Percentiles rank a stretch among this genome's conserved stretches.
phyloP scores from a whole-genome alignment of 2,329 filamentous ascomycete genomes.

The Cryoendolithus antarcticus region DNA sequence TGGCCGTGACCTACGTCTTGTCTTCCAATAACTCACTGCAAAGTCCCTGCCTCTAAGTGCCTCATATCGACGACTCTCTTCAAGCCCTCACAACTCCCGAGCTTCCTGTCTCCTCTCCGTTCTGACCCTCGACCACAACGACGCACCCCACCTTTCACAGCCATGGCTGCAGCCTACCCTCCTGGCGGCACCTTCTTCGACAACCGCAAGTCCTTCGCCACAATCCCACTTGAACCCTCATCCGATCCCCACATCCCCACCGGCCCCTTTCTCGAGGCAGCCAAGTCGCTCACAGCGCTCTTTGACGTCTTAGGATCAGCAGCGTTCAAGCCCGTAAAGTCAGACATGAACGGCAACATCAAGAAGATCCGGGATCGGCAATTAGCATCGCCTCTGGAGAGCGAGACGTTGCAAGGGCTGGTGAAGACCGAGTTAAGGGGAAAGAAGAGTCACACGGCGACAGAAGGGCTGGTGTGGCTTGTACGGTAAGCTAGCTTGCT shows the following conservation, averaged over 20 bases:
- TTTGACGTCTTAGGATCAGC: constrained; percentile 59
- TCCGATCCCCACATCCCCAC: constrained; percentile 65
- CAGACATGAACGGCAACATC: constrained; percentile 81
- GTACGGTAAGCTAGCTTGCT: constrained; percentile 50
- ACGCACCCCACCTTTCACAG: constrained; percentile 5
- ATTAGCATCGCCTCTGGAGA: constrained; percentile 63
- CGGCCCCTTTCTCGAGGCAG: constrained; percentile 78
- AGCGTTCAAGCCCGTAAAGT: constrained; percentile 84
- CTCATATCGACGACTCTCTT: neutral
- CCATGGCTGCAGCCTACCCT: constrained; percentile 28
- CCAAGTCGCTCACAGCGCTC: constrained; percentile 73
- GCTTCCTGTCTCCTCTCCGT: neutral
- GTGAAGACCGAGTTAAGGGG: constrained; percentile 76
- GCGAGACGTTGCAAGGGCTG: constrained; percentile 74
- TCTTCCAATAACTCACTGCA: neutral
- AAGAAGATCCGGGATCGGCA: constrained; percentile 89
- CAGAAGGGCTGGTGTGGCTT: constrained; percentile 86
- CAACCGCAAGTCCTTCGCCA: constrained; percentile 71
- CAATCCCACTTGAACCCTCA: constrained; percentile 63
- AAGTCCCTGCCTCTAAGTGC: neutral
- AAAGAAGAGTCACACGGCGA: constrained; percentile 68
- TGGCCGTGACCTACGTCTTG: neutral
- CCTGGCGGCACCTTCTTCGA: constrained; percentile 72
- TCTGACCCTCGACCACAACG: neutral
- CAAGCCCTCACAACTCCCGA: neutral